A percentile compares a stretch with the other conserved stretches of the same genome.
Conservation (phyloP, 768 basidiomycete genomes). For the Lactarius hatsudake region DNA sequence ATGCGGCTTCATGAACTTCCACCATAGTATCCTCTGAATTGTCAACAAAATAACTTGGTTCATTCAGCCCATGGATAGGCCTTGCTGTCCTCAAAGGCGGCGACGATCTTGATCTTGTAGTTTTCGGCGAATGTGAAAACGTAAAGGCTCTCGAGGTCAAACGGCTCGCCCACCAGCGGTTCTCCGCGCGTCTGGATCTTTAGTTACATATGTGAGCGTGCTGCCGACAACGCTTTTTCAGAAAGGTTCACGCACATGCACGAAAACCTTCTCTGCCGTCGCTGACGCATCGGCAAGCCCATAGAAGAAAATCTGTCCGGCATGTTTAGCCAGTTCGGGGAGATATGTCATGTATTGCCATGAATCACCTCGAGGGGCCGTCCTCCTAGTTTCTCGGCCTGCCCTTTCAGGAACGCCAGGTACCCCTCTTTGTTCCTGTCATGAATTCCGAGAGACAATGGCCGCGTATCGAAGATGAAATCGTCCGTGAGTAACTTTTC, state of each 20-base stretch:
- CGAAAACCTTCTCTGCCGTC: not conserved
- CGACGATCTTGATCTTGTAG: constrained; percentile 4
- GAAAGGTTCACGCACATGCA: constrained; percentile 1
- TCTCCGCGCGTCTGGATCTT: constrained; percentile 3
- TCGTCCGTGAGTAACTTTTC: not conserved
- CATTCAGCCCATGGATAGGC: not conserved
- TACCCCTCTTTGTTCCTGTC: constrained; percentile 12
- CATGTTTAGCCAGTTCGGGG: not conserved
- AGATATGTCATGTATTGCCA: not conserved
- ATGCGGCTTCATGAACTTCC: not conserved
- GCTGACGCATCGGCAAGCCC: not conserved
- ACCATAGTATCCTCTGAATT: not conserved
- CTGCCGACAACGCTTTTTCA: not conserved
- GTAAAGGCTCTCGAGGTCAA: constrained; percentile 16
- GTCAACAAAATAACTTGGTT: not conserved
- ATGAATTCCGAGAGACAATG: not conserved
- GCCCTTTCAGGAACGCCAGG: constrained; percentile 4
- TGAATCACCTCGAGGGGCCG: not conserved
- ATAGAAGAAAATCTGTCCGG: constrained; percentile 4
- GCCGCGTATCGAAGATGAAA: constrained; percentile 9
- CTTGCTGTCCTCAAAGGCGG: constrained; percentile 2
- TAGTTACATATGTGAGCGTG: not conserved
- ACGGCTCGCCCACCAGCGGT: constrained; percentile 1
- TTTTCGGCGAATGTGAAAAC: constrained; percentile 1
- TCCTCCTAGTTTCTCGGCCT: constrained; percentile 1